Evolutionary conservation across 2,329 filamentous ascomycete genomes (phyloP).

Genomic region (Pleoardoris graminearum): DNA sequence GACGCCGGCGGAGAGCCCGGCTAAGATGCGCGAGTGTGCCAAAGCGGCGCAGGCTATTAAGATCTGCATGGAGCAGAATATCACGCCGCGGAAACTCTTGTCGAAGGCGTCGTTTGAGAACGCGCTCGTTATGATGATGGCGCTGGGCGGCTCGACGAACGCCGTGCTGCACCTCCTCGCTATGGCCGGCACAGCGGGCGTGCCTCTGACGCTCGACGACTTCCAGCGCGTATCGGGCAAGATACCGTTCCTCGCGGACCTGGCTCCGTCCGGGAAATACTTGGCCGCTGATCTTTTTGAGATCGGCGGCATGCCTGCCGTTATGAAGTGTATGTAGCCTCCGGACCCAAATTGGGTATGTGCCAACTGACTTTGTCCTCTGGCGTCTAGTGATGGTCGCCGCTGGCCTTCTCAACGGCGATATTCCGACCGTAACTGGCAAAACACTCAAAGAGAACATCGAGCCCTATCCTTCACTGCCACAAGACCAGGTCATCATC

Average conservation of each 20-base stretch:
- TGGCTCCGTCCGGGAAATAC: constrained; percentile 81
- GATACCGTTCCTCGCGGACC: constrained; percentile 82
- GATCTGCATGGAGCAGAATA: constrained; percentile 78
- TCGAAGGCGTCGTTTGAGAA: constrained; percentile 85
- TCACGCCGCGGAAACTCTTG: constrained; percentile 77
- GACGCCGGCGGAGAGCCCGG: constrained; percentile 76
- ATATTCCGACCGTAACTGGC: constrained; percentile 80
- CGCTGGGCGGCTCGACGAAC: constrained; percentile 87
- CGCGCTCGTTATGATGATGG: constrained; percentile 87
- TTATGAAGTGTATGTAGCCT: constrained; percentile 66
- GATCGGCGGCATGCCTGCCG: constrained; percentile 81
- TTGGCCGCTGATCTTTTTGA: constrained; percentile 87
- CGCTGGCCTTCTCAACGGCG: constrained; percentile 73
- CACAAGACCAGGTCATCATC: constrained; percentile 81
- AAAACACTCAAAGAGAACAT: constrained; percentile 83
- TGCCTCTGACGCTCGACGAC: constrained; percentile 78
- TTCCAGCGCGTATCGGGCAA: constrained; percentile 79
- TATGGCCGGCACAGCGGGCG: constrained; percentile 83
- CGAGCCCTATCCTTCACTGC: constrained; percentile 72
- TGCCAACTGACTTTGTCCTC: too few relatives aligned
- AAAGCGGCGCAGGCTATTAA: constrained; percentile 78
- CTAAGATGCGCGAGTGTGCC: constrained; percentile 85
- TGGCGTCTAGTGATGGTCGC: constrained; percentile 74
- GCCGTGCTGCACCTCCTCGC: constrained; percentile 86
- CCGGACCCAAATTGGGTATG: too few relatives aligned